phyloP scores from a whole-genome alignment of 129 eudicot species.

The Ambrosia trifida region DNA sequence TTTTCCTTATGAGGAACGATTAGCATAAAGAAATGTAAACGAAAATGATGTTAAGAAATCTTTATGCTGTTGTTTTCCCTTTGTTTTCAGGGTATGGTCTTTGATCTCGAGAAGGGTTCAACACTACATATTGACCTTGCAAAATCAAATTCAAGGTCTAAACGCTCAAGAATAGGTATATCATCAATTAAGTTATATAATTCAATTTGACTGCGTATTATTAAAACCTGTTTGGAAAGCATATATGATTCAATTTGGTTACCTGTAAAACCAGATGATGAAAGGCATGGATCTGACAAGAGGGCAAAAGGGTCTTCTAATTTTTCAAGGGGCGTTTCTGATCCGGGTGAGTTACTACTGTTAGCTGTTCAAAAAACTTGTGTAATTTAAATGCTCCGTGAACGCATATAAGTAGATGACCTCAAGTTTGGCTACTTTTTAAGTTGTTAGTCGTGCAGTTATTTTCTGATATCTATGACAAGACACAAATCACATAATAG shows the following conservation, averaged over 20 bases:
- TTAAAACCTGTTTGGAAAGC: not conserved
- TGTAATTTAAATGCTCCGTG: constrained; percentile 6
- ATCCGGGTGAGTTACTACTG: constrained; percentile 65
- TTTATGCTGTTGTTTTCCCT: constrained; percentile 7
- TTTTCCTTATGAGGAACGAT: not conserved
- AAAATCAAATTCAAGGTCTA: constrained; percentile 92
- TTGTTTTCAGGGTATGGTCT: constrained; percentile 68
- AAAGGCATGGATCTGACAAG: constrained; percentile 67
- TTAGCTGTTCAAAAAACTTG: not conserved
- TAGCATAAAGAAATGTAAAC: constrained; percentile 1
- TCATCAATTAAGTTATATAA: not conserved
- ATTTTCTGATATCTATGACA: constrained; percentile 25
- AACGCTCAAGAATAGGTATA: constrained; percentile 81
- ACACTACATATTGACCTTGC: constrained; percentile 83
- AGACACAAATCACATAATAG: constrained; percentile 21
- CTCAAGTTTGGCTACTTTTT: constrained; percentile 16
- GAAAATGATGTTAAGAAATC: not conserved
- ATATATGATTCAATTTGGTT: constrained; percentile 9
- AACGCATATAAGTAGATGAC: constrained; percentile 9
- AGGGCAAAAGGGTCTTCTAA: constrained; percentile 62
- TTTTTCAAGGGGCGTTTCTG: constrained; percentile 50
- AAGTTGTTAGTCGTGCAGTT: constrained; percentile 30
- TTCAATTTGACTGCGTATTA: not conserved
- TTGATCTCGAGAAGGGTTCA: constrained; percentile 93
- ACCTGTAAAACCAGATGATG: constrained; percentile 62